Conservation (phyloP, 139 green algal genomes). For the Chlamydomonas eustigma region DNA sequence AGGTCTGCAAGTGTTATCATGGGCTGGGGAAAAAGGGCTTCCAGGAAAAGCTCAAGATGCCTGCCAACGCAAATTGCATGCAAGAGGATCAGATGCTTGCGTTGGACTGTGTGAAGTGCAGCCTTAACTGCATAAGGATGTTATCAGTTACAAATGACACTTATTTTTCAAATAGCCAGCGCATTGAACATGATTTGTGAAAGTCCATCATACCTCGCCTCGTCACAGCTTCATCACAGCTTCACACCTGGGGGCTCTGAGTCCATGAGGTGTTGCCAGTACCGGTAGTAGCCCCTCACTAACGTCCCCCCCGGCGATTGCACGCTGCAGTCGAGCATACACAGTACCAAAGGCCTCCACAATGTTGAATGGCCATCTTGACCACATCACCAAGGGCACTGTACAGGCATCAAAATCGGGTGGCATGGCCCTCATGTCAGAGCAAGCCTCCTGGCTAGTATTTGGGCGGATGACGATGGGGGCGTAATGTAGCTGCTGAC, state of each 20-base stretch:
- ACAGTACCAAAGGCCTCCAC: constrained; percentile 6
- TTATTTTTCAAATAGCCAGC: too few relatives aligned
- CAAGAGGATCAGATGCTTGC: too few relatives aligned
- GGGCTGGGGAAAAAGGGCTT: neutral
- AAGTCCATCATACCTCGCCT: too few relatives aligned
- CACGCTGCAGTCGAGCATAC: neutral
- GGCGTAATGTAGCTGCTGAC: neutral
- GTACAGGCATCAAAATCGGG: neutral
- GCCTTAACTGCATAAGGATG: too few relatives aligned
- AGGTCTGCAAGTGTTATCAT: constrained; percentile 1
- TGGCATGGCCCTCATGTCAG: neutral
- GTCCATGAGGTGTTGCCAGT: constrained; percentile 8
- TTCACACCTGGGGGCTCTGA: neutral
- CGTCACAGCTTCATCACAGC: neutral
- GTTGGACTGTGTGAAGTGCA: too few relatives aligned
- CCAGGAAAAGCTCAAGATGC: neutral
- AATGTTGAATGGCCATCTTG: constrained; percentile 14
- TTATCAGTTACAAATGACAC: too few relatives aligned
- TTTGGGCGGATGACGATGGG: constrained; percentile 1
- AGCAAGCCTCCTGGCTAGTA: constrained; percentile 8
- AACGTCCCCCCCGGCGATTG: neutral
- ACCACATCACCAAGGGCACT: constrained; percentile 2
- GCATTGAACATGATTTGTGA: too few relatives aligned
- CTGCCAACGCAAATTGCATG: too few relatives aligned
- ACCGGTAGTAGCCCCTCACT: neutral